phyloP scores from a whole-genome alignment of 164 flowering plant genomes.

The Berberis vulgaris region DNA sequence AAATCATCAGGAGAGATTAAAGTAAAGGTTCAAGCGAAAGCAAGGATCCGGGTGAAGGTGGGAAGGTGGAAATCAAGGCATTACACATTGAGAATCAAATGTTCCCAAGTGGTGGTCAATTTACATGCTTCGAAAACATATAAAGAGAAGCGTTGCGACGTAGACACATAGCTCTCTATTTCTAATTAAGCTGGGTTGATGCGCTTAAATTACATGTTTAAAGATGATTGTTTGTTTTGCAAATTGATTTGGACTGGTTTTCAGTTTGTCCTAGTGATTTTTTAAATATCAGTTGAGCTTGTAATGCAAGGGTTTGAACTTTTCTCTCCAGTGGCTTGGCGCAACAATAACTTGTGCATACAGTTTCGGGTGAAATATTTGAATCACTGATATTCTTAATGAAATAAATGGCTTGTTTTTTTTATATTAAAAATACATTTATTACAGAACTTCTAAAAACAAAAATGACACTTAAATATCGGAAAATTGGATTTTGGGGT shows the following conservation, averaged over 20 bases:
- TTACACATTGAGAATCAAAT: conserved; percentile 30
- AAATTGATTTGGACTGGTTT: background rate
- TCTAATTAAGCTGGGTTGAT: background rate
- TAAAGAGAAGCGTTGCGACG: conserved; percentile 27
- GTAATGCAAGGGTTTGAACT: no score
- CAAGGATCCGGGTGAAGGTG: conserved; percentile 51
- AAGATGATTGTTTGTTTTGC: background rate
- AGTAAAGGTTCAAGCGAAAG: conserved; percentile 37
- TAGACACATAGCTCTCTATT: conserved; percentile 18
- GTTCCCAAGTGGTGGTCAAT: conserved; percentile 30
- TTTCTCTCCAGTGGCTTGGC: no score
- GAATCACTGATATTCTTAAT: no score
- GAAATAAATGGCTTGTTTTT: no score
- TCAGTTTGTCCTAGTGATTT: no score
- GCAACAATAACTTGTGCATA: no score
- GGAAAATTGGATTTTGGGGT: no score
- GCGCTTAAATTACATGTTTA: background rate
- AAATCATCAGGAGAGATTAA: conserved; percentile 29
- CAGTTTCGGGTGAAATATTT: no score
- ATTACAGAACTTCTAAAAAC: no score
- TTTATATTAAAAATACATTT: no score
- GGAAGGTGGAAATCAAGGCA: conserved; percentile 42
- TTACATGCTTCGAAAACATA: conserved; percentile 25
- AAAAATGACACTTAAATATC: no score
- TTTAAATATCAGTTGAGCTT: no score